A percentile compares a stretch with the other conserved stretches of the same genome.
Evolutionary conservation across 352 stramenopile genomes (phyloP).

Genomic region (Pythium monospermum): DNA sequence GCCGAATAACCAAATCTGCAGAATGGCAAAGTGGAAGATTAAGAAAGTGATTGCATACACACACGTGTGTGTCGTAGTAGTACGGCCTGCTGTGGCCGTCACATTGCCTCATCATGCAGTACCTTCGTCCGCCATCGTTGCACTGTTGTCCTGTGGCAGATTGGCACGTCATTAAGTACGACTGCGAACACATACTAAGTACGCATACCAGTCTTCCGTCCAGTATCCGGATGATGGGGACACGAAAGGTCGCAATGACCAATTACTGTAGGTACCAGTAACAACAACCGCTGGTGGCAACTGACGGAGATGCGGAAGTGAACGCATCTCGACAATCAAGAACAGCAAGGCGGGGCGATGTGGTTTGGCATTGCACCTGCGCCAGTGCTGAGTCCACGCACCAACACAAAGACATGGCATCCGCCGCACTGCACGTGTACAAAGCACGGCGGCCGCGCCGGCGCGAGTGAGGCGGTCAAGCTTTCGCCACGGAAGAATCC

Average conservation of each 20-base stretch:
- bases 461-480: too few relatives aligned
- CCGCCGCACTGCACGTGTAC: conserved; percentile 35
- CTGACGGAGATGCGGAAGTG: too few relatives aligned
- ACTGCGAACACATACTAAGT: too few relatives aligned
- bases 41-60: not conserved
- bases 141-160: too few relatives aligned
- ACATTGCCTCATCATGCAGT: not conserved
- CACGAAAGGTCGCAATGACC: too few relatives aligned
- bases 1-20: conserved; percentile 63
- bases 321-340: too few relatives aligned
- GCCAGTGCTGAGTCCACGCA: conserved; percentile 29
- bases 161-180: too few relatives aligned
- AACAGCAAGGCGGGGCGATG: conserved; percentile 27
- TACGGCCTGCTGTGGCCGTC: not conserved
- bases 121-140: conserved; percentile 61
- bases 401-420: conserved; percentile 33
- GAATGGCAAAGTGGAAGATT: not conserved
- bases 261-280: too few relatives aligned
- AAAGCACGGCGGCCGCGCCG: conserved; percentile 17
- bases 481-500: too few relatives aligned
- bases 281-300: too few relatives aligned
- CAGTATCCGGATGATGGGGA: too few relatives aligned
- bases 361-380: conserved; percentile 68
- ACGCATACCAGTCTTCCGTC: too few relatives aligned
- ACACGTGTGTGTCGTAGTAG: not conserved